These are phyloP conservation scores for Pharnaceum exiguum DNA, from an alignment of 148 eudicot genomes.

Conservation along the genomic window DNA sequence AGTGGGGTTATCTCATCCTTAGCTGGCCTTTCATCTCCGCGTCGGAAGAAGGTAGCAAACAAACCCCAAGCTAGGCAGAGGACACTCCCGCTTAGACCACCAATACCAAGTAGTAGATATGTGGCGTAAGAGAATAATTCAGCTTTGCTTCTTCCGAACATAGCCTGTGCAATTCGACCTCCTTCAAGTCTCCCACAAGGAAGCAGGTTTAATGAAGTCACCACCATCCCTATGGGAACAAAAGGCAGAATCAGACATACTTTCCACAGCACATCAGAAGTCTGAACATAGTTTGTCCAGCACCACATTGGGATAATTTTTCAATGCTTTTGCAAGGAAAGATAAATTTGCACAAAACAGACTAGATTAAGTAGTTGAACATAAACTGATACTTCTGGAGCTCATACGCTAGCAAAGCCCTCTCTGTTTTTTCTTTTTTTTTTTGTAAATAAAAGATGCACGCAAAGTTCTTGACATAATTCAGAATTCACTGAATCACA, in stretches of 20 bases:
- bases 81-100: constrained; percentile 85
- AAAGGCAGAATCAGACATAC: not conserved
- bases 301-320: too few relatives aligned
- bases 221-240: constrained; percentile 68
- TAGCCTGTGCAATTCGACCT: constrained; percentile 86
- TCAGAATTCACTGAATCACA: too few relatives aligned
- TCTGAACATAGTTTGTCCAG: too few relatives aligned
- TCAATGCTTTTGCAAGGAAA: too few relatives aligned
- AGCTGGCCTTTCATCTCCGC: constrained; percentile 91
- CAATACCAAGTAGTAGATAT: constrained; percentile 73
- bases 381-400: too few relatives aligned
- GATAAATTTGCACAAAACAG: too few relatives aligned
- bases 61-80: constrained; percentile 90
- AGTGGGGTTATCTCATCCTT: constrained; percentile 80
- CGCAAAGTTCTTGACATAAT: too few relatives aligned
- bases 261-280: not conserved
- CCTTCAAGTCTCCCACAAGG: constrained; percentile 96
- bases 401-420: too few relatives aligned
- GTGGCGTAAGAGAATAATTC: constrained; percentile 59
- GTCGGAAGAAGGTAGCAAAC: constrained; percentile 80
- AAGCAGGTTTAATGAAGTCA: constrained; percentile 79
- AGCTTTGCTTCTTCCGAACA: constrained; percentile 83
- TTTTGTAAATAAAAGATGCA: too few relatives aligned
- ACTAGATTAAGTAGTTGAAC: too few relatives aligned
- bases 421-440: too few relatives aligned